Conservation (phyloP, 2,329 filamentous ascomycete genomes). For the Penicillium polonicum region DNA sequence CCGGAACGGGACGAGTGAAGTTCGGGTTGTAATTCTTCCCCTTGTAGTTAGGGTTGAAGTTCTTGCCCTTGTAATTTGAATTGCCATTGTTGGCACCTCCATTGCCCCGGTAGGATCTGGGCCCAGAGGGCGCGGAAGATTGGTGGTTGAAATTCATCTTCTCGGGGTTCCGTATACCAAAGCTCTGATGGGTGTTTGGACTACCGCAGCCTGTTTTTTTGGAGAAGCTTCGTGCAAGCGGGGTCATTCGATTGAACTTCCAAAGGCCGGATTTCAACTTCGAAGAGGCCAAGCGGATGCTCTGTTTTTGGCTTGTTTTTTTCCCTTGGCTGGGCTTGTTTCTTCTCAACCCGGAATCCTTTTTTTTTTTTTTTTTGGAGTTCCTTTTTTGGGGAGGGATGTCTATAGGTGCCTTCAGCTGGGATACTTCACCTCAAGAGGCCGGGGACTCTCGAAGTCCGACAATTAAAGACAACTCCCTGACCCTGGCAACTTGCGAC, state of each 20-base stretch:
- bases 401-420: neutral
- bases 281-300: slow-evolving; percentile 5
- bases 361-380: neutral
- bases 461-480: slow-evolving; percentile 15
- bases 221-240: slow-evolving; percentile 7
- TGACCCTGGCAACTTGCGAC: slow-evolving; percentile 12
- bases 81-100: neutral
- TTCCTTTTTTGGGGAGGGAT: neutral
- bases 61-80: neutral
- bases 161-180: neutral
- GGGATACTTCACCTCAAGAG: slow-evolving; percentile 16
- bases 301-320: slow-evolving; percentile 9
- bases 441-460: slow-evolving; percentile 17
- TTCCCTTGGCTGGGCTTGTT: neutral
- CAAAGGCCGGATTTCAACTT: slow-evolving; percentile 24
- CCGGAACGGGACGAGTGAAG: neutral
- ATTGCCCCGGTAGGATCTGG: too few relatives aligned
- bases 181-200: neutral
- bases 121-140: too few relatives aligned
- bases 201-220: neutral
- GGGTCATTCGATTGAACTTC: slow-evolving; percentile 11
- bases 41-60: slow-evolving; percentile 1
- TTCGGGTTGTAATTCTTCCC: slow-evolving; percentile 3
- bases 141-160: neutral
- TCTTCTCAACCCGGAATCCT: neutral